Base-by-base conservation (phyloP, 2,329 filamentous ascomycete species). In the Apiospora marii region DNA sequence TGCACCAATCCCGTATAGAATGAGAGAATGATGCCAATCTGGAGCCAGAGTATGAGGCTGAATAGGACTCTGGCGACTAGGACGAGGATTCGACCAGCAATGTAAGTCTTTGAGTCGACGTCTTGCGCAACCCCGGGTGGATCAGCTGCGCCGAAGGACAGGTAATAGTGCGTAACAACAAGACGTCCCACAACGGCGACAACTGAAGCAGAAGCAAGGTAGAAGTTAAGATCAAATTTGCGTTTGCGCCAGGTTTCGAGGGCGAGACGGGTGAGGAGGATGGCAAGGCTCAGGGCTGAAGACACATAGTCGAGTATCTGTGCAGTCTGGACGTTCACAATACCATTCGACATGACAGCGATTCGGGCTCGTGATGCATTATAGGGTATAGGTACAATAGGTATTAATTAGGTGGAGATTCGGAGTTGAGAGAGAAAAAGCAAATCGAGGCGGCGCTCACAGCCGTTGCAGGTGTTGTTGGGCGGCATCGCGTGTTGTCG, bases 1-100 rank as follows among this genome's bases (percentile, higher is more conserved):
- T 75, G 76, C 3, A 77, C 80, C 37, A 81, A 78, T 1, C 76
- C 74, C 1, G 77, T 75, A 69, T 81, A 80, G 69, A 81, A 80
- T 8, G 79, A 58, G 1, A 81, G 75, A 16, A 81, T 74, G 7
- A 80, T 75, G 67, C 74, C 73, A 22, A 78, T 74, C 69, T 80
- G 79, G 6, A 80, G 73, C 79, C 79, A 81, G 1, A 81, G 75
- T 3, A 72, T 71, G 13, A 70, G 73, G 3, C 77, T 78, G n/a
- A 79, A 75, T 4, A 80, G 68, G 0, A 76, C 74, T 13, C 79
- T 74, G 1, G 79, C 70, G 1, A 76, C 34, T 5, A 81, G 72
- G 3, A 79, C 73, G 19, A 80, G 72, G 22, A 80, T 78, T 46
- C 75, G 75, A 12, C 78, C 79, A 8, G 70, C 44, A 2, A 22